These are phyloP conservation scores for Syncephalastrum contaminatum DNA, from an alignment of 371 early-diverging fungal genomes.

Conservation along the genomic window DNA sequence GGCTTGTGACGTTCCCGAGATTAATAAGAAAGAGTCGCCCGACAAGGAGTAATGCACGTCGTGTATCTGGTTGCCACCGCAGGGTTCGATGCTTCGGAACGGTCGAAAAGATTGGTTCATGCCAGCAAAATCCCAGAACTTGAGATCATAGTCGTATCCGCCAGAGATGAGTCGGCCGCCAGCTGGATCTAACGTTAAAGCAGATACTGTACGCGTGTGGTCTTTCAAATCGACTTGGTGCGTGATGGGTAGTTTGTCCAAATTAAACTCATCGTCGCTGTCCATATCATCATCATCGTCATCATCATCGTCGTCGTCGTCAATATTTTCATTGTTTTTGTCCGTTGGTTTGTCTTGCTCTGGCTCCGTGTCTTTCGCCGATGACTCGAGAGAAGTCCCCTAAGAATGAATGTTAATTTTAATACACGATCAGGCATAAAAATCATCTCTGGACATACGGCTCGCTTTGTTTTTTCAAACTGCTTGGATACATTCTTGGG, in stretches of 20 bases:
- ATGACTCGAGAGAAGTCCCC: neutral
- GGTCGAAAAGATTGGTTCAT: constrained; percentile 81
- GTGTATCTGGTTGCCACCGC: constrained; percentile 82
- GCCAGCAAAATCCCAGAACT: constrained; percentile 91
- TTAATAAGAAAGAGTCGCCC: constrained; percentile 81
- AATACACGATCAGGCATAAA: neutral
- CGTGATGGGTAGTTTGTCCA: constrained; percentile 60
- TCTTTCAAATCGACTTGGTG: constrained; percentile 68
- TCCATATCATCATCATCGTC: constrained; percentile 28
- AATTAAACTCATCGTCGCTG: constrained; percentile 19
- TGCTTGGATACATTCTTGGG: constrained; percentile 22
- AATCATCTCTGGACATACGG: constrained; percentile 14
- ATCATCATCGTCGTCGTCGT: constrained; percentile 23
- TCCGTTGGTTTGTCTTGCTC: constrained; percentile 2
- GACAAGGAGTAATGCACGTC: constrained; percentile 77
- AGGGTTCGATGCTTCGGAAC: constrained; percentile 81
- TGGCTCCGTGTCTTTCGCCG: neutral
- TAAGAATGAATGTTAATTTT: neutral
- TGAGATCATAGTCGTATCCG: constrained; percentile 78
- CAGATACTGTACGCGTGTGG: constrained; percentile 74
- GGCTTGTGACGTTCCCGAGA: constrained; percentile 72
- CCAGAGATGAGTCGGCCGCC: constrained; percentile 83
- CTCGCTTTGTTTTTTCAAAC: constrained; percentile 51
- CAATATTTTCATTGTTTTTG: constrained; percentile 4
- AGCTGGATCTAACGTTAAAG: constrained; percentile 81